These are phyloP conservation scores for Austroboletus olivaceoglutinosus DNA, from an alignment of 1,284 basidiomycete genomes.

Conservation along the genomic window DNA sequence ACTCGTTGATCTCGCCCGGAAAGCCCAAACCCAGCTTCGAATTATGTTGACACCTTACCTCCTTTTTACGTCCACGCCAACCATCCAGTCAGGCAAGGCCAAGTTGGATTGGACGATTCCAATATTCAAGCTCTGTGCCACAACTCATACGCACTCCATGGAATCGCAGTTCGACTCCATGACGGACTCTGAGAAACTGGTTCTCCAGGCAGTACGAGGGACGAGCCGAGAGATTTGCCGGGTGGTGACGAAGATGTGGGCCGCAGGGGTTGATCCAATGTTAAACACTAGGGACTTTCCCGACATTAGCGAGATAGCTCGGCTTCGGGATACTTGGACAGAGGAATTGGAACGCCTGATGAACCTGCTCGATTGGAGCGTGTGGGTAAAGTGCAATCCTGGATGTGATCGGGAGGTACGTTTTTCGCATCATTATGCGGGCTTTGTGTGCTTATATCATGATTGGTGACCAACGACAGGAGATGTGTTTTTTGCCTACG, in stretches of 20 bases:
- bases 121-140: conserved; percentile 32
- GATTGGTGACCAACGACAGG: too few relatives aligned
- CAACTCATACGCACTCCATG: conserved; percentile 36
- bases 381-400: too few relatives aligned
- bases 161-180: conserved; percentile 16
- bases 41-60: conserved; percentile 26
- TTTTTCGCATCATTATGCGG: too few relatives aligned
- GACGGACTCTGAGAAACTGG: conserved; percentile 36
- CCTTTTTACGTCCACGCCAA: conserved; percentile 5
- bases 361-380: too few relatives aligned
- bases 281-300: conserved; percentile 1
- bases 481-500: too few relatives aligned
- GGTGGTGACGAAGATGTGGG: conserved; percentile 45
- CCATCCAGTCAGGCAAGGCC: background rate
- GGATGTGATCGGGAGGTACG: too few relatives aligned
- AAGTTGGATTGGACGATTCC: conserved; percentile 29
- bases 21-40: conserved; percentile 24
- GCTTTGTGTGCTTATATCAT: too few relatives aligned
- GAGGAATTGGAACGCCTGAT: too few relatives aligned
- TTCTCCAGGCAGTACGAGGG: conserved; percentile 36
- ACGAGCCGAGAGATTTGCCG: conserved; percentile 47
- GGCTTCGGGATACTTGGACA: conserved; percentile 23
- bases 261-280: too few relatives aligned
- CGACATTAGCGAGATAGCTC: conserved; percentile 1
- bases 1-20: conserved; percentile 15